phyloP scores from a whole-genome alignment of 306 rosid genomes.

The Vicia sativa region DNA sequence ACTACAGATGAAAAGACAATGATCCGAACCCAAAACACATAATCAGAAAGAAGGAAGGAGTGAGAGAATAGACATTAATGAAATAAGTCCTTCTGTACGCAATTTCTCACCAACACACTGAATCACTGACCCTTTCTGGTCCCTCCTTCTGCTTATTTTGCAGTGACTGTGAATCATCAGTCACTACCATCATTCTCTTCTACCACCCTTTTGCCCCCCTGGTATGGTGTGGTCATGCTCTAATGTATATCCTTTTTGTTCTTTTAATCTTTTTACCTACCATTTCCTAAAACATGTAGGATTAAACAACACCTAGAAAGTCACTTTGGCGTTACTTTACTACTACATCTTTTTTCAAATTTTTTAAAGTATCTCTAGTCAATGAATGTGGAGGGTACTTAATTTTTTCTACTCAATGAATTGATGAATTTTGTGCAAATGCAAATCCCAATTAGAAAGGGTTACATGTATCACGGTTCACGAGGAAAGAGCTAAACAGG shows the following conservation, averaged over 20 bases:
- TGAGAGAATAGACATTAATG: conserved; percentile 44
- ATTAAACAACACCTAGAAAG: conserved; percentile 2
- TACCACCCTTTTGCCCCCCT: conserved; percentile 48
- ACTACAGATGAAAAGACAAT: conserved; percentile 33
- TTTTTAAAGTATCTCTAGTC: too few species aligned
- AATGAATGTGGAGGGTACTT: not conserved
- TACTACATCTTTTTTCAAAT: too few species aligned
- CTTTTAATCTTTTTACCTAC: not conserved
- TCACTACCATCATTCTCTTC: conserved; percentile 40
- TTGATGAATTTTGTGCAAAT: conserved; percentile 10
- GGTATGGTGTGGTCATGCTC: not conserved
- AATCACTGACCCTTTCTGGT: conserved; percentile 45
- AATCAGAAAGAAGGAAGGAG: not conserved
- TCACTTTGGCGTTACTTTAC: not conserved
- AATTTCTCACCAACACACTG: conserved; percentile 72
- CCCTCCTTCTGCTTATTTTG: conserved; percentile 11
- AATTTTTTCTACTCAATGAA: not conserved
- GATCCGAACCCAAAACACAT: conserved; percentile 33
- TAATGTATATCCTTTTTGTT: not conserved
- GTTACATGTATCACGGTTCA: conserved; percentile 11
- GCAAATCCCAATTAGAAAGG: conserved; percentile 21
- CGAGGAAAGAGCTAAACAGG: conserved; percentile 26
- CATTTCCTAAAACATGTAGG: not conserved
- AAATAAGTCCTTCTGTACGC: conserved; percentile 53
- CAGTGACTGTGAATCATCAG: conserved; percentile 40